These are phyloP conservation scores for Leucosporidium scottii DNA, from an alignment of 768 basidiomycete genomes.

Conservation along the genomic window DNA sequence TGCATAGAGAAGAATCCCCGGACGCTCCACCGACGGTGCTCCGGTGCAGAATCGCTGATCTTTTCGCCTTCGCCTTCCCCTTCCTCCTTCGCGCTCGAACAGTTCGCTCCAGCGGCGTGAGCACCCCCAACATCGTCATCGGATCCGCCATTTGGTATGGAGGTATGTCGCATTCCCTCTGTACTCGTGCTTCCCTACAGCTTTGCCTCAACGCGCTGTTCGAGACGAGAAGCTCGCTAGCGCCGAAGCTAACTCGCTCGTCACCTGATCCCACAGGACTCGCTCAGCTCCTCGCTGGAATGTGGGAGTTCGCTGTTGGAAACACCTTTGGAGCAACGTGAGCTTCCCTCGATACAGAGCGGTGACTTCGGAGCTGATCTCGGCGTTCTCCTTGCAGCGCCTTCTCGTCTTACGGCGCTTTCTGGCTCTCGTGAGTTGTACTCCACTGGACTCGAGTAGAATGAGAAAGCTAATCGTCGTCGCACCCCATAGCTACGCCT, in stretches of 20 bases:
- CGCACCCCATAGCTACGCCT: conserved; percentile 48
- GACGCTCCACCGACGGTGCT: too few species aligned
- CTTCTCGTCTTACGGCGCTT: conserved; percentile 65
- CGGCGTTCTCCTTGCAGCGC: neutral
- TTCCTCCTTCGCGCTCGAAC: too few species aligned
- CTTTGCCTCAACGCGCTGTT: too few species aligned
- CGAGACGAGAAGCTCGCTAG: too few species aligned
- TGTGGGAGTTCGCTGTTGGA: conserved; percentile 41
- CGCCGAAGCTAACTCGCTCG: too few species aligned
- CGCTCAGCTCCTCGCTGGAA: conserved; percentile 36
- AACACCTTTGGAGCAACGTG: conserved; percentile 43
- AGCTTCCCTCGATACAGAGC: neutral
- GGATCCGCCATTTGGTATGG: conserved; percentile 21
- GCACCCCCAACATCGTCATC: conserved; percentile 28
- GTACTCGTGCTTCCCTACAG: too few species aligned
- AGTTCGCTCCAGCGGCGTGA: conserved; percentile 35
- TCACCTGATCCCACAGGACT: conserved; percentile 20
- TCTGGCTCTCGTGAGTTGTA: conserved; percentile 63
- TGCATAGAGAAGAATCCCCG: too few species aligned
- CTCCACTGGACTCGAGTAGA: neutral
- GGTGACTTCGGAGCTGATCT: neutral
- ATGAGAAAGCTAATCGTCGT: neutral
- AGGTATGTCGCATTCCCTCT: too few species aligned
- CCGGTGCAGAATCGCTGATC: too few species aligned
- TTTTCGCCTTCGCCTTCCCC: too few species aligned